Evolutionary conservation across 768 basidiomycete species (phyloP), one percentile per base, ranked within the genome.

Genomic region (Leccinum longicurvipes): DNA sequence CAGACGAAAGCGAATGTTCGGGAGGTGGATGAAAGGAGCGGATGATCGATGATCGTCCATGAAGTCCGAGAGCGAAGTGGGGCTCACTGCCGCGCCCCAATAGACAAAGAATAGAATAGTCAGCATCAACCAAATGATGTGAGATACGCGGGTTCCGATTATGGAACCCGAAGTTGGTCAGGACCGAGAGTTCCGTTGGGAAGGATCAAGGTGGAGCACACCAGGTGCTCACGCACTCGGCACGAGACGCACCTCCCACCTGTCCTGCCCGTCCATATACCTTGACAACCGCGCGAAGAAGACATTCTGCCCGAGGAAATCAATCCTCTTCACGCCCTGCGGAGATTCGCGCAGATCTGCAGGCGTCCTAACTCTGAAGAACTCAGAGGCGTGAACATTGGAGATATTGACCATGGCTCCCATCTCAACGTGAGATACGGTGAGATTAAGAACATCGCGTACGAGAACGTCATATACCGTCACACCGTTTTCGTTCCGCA

Each of bases 291-390:
- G 74, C 11, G 54, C 64, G 41, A 76, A 76, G 25, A 53, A 56
- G 36, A 65, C 55, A 21, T 65, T 63, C 2, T 59, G 63, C 29
- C 73, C 72, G 56, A 76, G 65, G 60, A 74, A 73, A 58, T 76
- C 75, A 25, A 76, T 65, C 63, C 73, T 59, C 66, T 74, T 76
- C 25, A 76, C 56, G 8, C 75, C 75, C 63, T 76, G 75, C 60
- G 57, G 59, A 64, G 60, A 68, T 65, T 76, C 73, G 62, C 67
- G 61, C 63, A 62, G 69, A 57, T 71, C 71, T 61, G 67, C 51
- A 51, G 25, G 41, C 11, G 67, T 62, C 59, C 69, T 54, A 47
- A 58, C 63, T 60, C 69, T 59, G 57, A 69, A 72, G 41, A 60
- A 71, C 21, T 69, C 66, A 55, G 66, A 61, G 59, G 60, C 69